Evolutionary conservation across 345 rosid species (phyloP).

Genomic region (Brassica rapa): DNA sequence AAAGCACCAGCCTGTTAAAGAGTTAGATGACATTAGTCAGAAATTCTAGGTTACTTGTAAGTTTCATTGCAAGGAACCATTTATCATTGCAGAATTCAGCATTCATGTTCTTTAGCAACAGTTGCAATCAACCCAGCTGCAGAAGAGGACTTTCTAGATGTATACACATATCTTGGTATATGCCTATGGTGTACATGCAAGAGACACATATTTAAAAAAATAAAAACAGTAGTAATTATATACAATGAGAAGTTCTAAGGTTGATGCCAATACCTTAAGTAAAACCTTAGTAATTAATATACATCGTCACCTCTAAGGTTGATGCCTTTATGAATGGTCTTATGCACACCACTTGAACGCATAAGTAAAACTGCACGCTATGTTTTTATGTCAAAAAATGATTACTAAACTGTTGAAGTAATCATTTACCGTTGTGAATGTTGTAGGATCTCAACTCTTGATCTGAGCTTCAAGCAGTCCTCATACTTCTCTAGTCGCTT

Average conservation of each 20-base stretch:
- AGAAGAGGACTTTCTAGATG: too few relatives aligned
- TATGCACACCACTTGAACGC: too few relatives aligned
- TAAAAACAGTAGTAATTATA: not conserved
- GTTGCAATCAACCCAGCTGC: not conserved
- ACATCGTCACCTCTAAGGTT: not conserved
- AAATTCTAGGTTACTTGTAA: not conserved
- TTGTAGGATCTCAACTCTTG: too few relatives aligned
- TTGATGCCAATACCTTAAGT: too few relatives aligned
- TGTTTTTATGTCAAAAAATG: too few relatives aligned
- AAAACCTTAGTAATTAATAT: not conserved
- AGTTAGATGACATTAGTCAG: not conserved
- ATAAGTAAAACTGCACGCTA: too few relatives aligned
- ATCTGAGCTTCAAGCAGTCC: too few relatives aligned
- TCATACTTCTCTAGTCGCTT: too few relatives aligned
- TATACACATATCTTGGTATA: not conserved
- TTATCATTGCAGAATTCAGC: not conserved
- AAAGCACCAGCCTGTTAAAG: not conserved
- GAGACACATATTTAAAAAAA: not conserved
- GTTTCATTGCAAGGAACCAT: not conserved
- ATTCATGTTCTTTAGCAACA: not conserved
- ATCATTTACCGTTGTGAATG: too few relatives aligned
- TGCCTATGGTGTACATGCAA: not conserved
- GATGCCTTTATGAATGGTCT: too few relatives aligned
- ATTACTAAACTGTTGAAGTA: too few relatives aligned
- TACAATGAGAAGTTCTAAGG: not conserved